Percentiles rank a stretch among this genome's conserved stretches.
Conservation (phyloP, 164 flowering plant genomes). For the Chloranthus sessilifolius region DNA sequence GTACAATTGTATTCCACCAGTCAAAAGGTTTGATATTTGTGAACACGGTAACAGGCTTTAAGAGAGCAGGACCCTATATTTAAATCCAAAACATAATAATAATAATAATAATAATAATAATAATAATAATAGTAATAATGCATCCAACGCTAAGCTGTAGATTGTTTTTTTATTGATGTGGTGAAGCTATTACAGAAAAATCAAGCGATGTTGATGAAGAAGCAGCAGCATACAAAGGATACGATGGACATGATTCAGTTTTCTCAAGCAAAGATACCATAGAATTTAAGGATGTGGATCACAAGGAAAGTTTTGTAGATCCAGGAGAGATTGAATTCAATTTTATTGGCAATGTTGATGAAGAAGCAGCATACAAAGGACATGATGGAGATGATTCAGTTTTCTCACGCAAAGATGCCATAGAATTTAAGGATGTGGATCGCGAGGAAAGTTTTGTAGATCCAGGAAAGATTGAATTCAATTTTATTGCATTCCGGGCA, state of each 20-base stretch:
- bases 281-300: not conserved
- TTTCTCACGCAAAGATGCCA: too few relatives aligned
- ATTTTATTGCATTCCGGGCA: constrained; percentile 27
- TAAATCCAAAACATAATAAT: too few relatives aligned
- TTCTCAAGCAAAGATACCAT: constrained; percentile 18
- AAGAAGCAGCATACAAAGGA: not conserved
- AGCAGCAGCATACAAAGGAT: constrained; percentile 3
- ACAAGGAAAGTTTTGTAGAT: not conserved
- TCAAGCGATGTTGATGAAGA: constrained; percentile 7
- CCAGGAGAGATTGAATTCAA: too few relatives aligned
- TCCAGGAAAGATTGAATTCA: constrained; percentile 21
- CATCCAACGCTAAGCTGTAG: too few relatives aligned
- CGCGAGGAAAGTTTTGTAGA: constrained; percentile 32
- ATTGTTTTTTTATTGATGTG: not conserved
- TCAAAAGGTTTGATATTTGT: too few relatives aligned
- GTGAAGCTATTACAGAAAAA: constrained; percentile 13
- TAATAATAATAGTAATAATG: too few relatives aligned
- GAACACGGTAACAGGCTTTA: too few relatives aligned
- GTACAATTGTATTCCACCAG: too few relatives aligned
- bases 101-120: too few relatives aligned
- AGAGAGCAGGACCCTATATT: too few relatives aligned
- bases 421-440: constrained; percentile 24
- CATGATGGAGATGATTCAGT: constrained; percentile 3
- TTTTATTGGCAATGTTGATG: not conserved
- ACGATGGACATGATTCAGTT: constrained; percentile 4